Conservation (phyloP, 2,329 filamentous ascomycete species). For the Trichoderma citrinoviride region DNA sequence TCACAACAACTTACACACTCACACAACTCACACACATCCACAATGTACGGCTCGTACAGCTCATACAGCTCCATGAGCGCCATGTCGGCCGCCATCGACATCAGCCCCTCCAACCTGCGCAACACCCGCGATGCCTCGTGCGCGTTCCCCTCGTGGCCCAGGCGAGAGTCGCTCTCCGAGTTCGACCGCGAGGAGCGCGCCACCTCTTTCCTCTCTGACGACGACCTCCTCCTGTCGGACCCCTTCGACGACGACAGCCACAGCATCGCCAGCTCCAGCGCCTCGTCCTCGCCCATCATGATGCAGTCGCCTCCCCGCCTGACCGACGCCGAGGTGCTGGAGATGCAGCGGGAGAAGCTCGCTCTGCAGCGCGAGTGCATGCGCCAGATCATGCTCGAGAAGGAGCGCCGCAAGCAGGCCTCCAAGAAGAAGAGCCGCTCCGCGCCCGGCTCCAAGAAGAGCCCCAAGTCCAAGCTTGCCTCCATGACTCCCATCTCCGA, state of each 20-base stretch:
- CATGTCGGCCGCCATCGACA: constrained; percentile 46
- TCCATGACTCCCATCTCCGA: constrained; percentile 57
- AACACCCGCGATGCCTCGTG: constrained; percentile 45
- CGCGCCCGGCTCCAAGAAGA: constrained; percentile 47
- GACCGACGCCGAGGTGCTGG: constrained; percentile 48
- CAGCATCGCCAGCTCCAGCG: constrained; percentile 48
- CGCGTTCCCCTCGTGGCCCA: constrained; percentile 60
- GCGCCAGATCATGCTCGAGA: constrained; percentile 50
- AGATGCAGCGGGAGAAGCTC: constrained; percentile 50
- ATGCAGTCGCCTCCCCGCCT: constrained; percentile 37
- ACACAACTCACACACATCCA: constrained; percentile 1
- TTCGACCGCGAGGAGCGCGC: constrained; percentile 44
- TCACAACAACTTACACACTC: background rate
- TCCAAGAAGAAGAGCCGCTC: constrained; percentile 39
- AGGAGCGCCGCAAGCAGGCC: constrained; percentile 50
- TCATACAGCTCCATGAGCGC: constrained; percentile 51
- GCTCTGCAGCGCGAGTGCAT: constrained; percentile 53
- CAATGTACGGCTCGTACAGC: constrained; percentile 51
- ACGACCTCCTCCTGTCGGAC: constrained; percentile 57
- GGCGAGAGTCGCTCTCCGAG: constrained; percentile 50
- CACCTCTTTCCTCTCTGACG: constrained; percentile 60
- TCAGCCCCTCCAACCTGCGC: constrained; percentile 40
- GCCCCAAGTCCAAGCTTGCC: constrained; percentile 46
- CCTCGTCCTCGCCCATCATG: constrained; percentile 36
- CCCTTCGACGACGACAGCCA: constrained; percentile 50